Evolutionary conservation across 768 basidiomycete genomes (phyloP).

Genomic region (Pseudohyphozyma bogoriensis): DNA sequence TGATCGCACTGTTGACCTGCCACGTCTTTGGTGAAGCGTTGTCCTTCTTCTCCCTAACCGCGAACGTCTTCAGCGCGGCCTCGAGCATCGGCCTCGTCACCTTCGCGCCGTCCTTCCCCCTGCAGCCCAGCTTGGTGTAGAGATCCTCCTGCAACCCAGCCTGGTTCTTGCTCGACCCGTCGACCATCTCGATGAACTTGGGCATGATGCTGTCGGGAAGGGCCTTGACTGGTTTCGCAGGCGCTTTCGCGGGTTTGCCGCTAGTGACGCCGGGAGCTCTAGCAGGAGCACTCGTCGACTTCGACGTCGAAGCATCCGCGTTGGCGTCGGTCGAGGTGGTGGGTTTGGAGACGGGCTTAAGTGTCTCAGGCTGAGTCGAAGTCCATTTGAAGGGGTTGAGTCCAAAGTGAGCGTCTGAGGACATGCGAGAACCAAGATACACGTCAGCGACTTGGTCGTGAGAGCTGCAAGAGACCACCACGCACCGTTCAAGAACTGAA

Average conservation of each 20-base stretch:
- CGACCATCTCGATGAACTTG: not conserved
- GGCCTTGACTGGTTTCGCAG: not conserved
- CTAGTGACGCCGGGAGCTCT: not conserved
- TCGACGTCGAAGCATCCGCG: not conserved
- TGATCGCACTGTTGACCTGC: too few species aligned
- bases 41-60: not conserved
- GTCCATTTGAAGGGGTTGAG: not conserved
- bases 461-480: not conserved
- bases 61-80: not conserved
- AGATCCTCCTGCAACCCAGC: not conserved
- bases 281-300: not conserved
- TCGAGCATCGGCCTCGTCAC: not conserved
- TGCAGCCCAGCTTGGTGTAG: not conserved
- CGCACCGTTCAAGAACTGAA: conserved; percentile 29
- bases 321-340: not conserved
- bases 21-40: too few species aligned
- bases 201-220: not conserved
- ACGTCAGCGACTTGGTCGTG: not conserved
- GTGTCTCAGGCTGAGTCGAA: not conserved
- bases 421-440: not conserved
- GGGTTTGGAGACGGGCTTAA: not conserved
- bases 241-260: not conserved
- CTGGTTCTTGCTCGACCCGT: not conserved
- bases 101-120: not conserved
- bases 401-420: not conserved